Base-by-base conservation (phyloP, 2,329 filamentous ascomycete species). In the Phialemonium atrogriseum region DNA sequence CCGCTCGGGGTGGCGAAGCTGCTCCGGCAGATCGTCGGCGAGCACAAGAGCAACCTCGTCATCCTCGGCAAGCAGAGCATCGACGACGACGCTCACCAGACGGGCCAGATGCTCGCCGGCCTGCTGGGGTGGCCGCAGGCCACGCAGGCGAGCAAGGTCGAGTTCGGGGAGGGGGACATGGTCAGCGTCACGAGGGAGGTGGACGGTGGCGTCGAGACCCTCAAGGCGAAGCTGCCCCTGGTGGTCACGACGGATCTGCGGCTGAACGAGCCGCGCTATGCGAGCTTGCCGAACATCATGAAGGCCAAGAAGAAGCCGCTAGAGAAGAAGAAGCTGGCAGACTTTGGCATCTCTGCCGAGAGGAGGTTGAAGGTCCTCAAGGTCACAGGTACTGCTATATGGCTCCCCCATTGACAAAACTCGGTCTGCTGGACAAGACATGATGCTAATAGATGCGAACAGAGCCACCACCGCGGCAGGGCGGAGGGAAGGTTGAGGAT, bases 291-390 rank as follows among this genome's bases (percentile, higher is more conserved):
- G 30, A 96, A 96, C 56, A 96, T 98, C 44, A 98, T 98, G 91
- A 98, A 96, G 80, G 91, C 91, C 32, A 98, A 98, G 83, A 98
- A 96, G 84, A 98, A 98, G 82, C 84, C 84, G 52, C 54, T 98
- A 48, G 86, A 91, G 51, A 96, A 95, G 81, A 82, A 86, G 72
- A 85, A 73, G 44, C 58, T 95, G 56, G 72, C 67, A 35, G 91
- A 98, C 54, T 83, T 84, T 57, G 85, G 84, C 2, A 62, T 94
- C 25, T 79, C 87, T 48, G 74, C 73, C 32, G 70, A 73, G 56
- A 78, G 72, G 60, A 72, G 88, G 49, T 61, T 98, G 56, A 94
- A 91, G 77, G 84, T 86, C 33, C 51, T 96, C 47, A 91, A 91
- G 73, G 88, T 98, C 43, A 77, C 73, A 29, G 82, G 81, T 86